A percentile compares a stretch with the other conserved stretches of the same genome.
Conservation (phyloP, 1,284 basidiomycete species). For the Cerioporus squamosus region DNA sequence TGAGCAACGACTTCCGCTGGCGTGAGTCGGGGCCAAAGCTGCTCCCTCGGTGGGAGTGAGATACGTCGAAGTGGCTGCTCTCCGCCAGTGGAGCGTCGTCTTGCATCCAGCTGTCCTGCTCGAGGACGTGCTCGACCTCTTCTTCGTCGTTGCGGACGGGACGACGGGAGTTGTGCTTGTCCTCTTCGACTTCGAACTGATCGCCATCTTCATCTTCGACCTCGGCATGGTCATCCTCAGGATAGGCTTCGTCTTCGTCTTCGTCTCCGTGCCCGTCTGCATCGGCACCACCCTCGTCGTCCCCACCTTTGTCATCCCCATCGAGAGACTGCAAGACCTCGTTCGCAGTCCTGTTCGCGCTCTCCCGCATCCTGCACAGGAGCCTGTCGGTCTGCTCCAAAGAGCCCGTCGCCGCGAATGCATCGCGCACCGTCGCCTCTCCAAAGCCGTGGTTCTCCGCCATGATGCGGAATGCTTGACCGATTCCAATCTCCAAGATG, state of each 20-base stretch:
- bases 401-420: slow-evolving; percentile 18
- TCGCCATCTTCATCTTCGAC: neutral
- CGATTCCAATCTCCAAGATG: slow-evolving; percentile 21
- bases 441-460: slow-evolving; percentile 29
- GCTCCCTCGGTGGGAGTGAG: neutral
- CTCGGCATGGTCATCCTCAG: neutral
- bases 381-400: slow-evolving; percentile 22
- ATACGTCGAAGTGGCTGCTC: slow-evolving; percentile 16
- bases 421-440: slow-evolving; percentile 19
- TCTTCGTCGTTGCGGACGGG: neutral
- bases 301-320: neutral
- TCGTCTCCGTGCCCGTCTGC: neutral
- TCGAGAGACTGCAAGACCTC: slow-evolving; percentile 5
- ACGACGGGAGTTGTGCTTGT: neutral
- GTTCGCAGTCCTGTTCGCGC: slow-evolving; percentile 20
- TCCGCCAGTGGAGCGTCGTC: slow-evolving; percentile 14
- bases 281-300: neutral
- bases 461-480: slow-evolving; percentile 24
- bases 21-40: neutral
- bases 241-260: neutral
- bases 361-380: slow-evolving; percentile 25
- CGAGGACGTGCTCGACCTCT: slow-evolving; percentile 15
- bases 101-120: slow-evolving; percentile 6
- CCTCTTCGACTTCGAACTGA: neutral
- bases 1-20: slow-evolving; percentile 3